Evolutionary conservation across 2,329 filamentous ascomycete genomes (phyloP).

Genomic region (Canariomyces notabilis): DNA sequence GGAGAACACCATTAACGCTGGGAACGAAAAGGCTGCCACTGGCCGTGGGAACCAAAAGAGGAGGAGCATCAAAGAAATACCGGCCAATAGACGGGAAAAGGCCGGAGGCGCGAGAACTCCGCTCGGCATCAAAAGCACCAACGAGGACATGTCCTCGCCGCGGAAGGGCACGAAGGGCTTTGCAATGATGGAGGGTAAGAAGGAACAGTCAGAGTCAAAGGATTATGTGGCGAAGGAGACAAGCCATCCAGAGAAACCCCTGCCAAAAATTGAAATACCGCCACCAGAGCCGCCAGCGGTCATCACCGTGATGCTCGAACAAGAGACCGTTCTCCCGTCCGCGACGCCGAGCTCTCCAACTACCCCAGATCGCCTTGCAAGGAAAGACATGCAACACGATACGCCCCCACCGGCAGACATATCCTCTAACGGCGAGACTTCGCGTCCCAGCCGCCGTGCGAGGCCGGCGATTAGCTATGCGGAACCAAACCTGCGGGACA

Average conservation of each 20-base stretch:
- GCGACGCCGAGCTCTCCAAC: slow-evolving; percentile 39
- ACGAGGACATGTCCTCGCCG: slow-evolving; percentile 54
- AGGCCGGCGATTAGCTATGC: slow-evolving; percentile 71
- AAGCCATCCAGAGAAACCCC: slow-evolving; percentile 9
- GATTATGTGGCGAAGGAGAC: slow-evolving; percentile 22
- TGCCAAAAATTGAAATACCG: slow-evolving; percentile 18
- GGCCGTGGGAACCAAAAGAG: slow-evolving; percentile 30
- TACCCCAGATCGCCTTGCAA: slow-evolving; percentile 43
- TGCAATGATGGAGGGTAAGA: slow-evolving; percentile 33
- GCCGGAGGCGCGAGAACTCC: slow-evolving; percentile 41
- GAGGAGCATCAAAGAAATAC: slow-evolving; percentile 44
- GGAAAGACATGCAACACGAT: slow-evolving; percentile 36
- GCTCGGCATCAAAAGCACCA: slow-evolving; percentile 54
- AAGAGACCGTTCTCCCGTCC: slow-evolving; percentile 34
- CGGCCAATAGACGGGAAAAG: slow-evolving; percentile 38
- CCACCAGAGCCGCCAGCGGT: slow-evolving; percentile 18
- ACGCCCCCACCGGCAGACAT: slow-evolving; percentile 58
- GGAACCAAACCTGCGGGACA: slow-evolving; percentile 73
- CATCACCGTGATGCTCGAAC: slow-evolving; percentile 24
- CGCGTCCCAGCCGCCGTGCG: slow-evolving; percentile 62
- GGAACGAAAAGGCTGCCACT: slow-evolving; percentile 8
- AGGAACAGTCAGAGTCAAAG: slow-evolving; percentile 28
- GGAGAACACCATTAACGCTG: slow-evolving; percentile 25
- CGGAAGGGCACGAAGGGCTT: slow-evolving; percentile 42
- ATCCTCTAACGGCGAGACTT: slow-evolving; percentile 49